Percentiles rank a stretch among this genome's conserved stretches.
Evolutionary conservation across 768 basidiomycete genomes (phyloP).

Genomic region (Amanita thiersii): DNA sequence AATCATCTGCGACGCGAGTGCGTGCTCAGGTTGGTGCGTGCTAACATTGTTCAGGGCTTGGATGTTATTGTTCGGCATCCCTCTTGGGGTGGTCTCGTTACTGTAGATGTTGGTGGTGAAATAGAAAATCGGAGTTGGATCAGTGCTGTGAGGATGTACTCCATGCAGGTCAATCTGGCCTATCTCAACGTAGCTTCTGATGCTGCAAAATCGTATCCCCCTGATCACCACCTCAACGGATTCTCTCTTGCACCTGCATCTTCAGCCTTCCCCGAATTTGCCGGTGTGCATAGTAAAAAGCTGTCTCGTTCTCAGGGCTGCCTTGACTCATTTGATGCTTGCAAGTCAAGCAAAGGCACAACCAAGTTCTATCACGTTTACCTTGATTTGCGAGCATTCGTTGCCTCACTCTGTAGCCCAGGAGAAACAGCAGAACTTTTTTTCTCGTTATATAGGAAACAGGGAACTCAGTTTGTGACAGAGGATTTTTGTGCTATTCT

Average conservation of each 20-base stretch:
- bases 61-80: conserved; percentile 97
- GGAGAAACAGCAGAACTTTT: conserved; percentile 92
- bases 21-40: conserved; percentile 78
- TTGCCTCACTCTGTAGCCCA: conserved; percentile 82
- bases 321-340: conserved; percentile 15
- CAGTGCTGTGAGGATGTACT: conserved; percentile 85
- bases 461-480: conserved; percentile 78
- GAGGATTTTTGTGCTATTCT: conserved; percentile 89
- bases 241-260: conserved; percentile 55
- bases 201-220: conserved; percentile 29
- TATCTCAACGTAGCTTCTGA: conserved; percentile 55
- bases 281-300: conserved; percentile 26
- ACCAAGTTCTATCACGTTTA: conserved; percentile 85
- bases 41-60: conserved; percentile 86
- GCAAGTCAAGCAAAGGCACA: conserved; percentile 28
- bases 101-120: conserved; percentile 84
- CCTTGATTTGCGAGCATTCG: conserved; percentile 86
- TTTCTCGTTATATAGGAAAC: conserved; percentile 88
- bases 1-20: conserved; percentile 75
- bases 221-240: conserved; percentile 30
- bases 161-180: conserved; percentile 78
- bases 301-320: conserved; percentile 31
- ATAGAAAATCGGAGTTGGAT: conserved; percentile 79
- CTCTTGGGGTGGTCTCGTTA: conserved; percentile 81
- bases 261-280: conserved; percentile 62